Conservation (phyloP, 2,329 filamentous ascomycete species). For the Cordyceps javanica region DNA sequence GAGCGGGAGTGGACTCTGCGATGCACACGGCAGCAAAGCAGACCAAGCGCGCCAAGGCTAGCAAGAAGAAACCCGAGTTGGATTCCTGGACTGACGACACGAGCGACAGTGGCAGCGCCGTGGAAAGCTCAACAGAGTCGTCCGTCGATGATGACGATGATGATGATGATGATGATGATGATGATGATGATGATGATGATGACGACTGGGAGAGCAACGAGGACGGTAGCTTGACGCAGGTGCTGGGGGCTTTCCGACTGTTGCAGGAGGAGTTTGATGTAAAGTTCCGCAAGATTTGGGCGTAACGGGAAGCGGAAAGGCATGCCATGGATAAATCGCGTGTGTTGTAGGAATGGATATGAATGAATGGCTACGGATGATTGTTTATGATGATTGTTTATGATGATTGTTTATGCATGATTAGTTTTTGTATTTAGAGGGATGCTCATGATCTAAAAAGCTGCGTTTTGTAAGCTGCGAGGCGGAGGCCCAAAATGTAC, state of each 20-base stretch:
- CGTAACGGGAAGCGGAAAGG: constrained; percentile 31
- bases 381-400: too few relatives aligned
- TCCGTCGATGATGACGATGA: background rate
- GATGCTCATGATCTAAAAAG: too few relatives aligned
- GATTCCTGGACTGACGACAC: constrained; percentile 43
- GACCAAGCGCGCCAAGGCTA: constrained; percentile 1
- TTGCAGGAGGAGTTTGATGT: constrained; percentile 55
- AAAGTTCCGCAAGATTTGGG: constrained; percentile 58
- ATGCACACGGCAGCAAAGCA: background rate
- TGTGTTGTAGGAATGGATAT: too few relatives aligned
- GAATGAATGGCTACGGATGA: too few relatives aligned
- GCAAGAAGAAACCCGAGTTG: constrained; percentile 33
- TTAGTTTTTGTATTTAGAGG: too few relatives aligned
- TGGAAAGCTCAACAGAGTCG: background rate
- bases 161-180: background rate
- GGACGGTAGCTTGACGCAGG: constrained; percentile 44
- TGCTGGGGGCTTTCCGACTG: constrained; percentile 52
- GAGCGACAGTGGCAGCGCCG: constrained; percentile 13
- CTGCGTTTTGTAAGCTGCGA: too few relatives aligned
- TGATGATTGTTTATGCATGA: too few relatives aligned
- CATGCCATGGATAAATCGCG: too few relatives aligned
- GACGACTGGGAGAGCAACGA: constrained; percentile 27
- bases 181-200: constrained; percentile 5
- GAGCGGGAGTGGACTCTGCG: background rate
- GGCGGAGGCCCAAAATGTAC: too few relatives aligned